Base-by-base conservation (phyloP, 371 early-diverging fungal genomes). In the Mortierella sp. region DNA sequence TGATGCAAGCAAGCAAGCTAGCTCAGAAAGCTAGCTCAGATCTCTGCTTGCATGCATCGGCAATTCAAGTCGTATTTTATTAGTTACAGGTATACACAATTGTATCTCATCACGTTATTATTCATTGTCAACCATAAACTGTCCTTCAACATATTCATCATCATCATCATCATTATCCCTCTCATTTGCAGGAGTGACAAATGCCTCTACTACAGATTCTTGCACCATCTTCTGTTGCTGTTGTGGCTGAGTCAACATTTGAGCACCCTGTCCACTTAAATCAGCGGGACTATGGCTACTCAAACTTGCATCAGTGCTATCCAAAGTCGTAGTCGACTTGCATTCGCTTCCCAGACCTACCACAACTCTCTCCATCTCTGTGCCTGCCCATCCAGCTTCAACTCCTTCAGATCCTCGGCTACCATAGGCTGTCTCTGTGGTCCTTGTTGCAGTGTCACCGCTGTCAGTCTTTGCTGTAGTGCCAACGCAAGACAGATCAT, bases 131-230 rank as follows among this genome's bases (percentile, higher is more conserved):
- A 28, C 55, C 32, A 72, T 66, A 32, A 72, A 72, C 45, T 60
- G 66, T 3, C 66, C 72, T 28, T 72, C 65, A n/a, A 72, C 56
- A 61, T 65, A 72, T 35, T 65, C 72, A 0, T 60, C 45, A 32
- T 47, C 54, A 15, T 64, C 71, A 19, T 71, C 71, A 28, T 43
- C 60, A 10, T 72, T 49, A 2, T 23, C 62, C 17, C 40, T 56
- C 31, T 34, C 57, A 17, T 53, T 26, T 5, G 31, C 53, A 22
- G 40, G 47, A 32, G 29, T 29, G 19, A 32, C 37, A 12, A 53
- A 13, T 28, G 53, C 23, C 12, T 53, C 28, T 6, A 47, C 47
- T 17, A 6, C 17, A 19, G 40, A n/a, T n/a, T 40, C 40, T 6
- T 13, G 40, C 22, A 22, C 19, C 58, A 34, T 34, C 35, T 23